Evolutionary conservation across 257 asterid species (phyloP).

Genomic region (Solanum stenotomum): DNA sequence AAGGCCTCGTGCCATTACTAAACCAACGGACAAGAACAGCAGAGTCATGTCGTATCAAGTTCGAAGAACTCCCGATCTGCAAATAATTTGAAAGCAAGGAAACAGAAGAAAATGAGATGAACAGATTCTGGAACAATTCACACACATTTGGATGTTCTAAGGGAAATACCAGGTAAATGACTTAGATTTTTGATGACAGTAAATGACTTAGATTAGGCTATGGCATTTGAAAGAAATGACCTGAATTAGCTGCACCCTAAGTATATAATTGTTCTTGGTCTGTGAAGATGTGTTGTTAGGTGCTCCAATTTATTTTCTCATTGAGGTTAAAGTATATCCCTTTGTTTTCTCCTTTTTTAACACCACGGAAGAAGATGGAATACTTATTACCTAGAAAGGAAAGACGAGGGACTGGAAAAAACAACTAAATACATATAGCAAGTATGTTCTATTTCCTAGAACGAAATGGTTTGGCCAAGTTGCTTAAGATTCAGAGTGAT

Average conservation of each 20-base stretch:
- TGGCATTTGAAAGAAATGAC: not conserved
- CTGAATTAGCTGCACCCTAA: not conserved
- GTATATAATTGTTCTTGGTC: not conserved
- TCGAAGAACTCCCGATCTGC: constrained; percentile 55
- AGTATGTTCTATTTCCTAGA: not conserved
- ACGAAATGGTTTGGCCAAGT: not conserved
- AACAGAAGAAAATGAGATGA: not conserved
- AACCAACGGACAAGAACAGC: constrained; percentile 37
- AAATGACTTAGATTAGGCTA: not conserved
- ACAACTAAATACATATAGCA: not conserved
- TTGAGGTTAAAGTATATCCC: not conserved
- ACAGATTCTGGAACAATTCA: not conserved
- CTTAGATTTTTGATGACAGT: not conserved
- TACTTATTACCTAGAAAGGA: not conserved
- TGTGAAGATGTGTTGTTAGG: not conserved
- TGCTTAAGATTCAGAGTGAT: not conserved
- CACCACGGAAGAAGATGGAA: not conserved
- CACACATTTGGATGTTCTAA: not conserved
- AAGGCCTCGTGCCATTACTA: constrained; percentile 36
- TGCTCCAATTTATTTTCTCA: not conserved
- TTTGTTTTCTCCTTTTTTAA: not conserved
- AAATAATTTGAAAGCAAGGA: constrained; percentile 2
- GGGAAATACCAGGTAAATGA: not conserved
- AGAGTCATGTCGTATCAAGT: constrained; percentile 37
- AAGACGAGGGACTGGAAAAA: not conserved